phyloP scores from a whole-genome alignment of 2,329 filamentous ascomycete genomes.

The Ilyonectria robusta region DNA sequence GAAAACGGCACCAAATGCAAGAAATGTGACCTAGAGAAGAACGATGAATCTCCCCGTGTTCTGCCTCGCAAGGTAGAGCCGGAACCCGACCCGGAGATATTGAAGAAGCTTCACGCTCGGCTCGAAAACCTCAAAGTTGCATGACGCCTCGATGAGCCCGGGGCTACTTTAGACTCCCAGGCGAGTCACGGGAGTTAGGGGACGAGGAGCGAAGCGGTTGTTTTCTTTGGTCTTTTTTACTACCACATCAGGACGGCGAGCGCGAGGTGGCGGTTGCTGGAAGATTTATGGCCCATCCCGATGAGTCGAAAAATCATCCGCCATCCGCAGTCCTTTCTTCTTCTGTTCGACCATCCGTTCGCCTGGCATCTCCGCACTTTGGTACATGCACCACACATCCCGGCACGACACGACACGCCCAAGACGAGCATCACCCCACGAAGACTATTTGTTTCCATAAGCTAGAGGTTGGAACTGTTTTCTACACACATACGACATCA shows the following conservation, averaged over 20 bases:
- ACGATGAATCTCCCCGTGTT: slow-evolving; percentile 70
- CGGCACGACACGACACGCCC: slow-evolving; percentile 26
- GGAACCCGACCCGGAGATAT: slow-evolving; percentile 72
- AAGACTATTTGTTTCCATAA: slow-evolving; percentile 36
- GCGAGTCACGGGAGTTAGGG: slow-evolving; percentile 27
- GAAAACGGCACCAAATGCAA: slow-evolving; percentile 69
- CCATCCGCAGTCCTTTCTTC: slow-evolving; percentile 31
- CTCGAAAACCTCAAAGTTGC: slow-evolving; percentile 61
- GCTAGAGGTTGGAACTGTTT: slow-evolving; percentile 31
- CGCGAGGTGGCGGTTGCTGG: slow-evolving; percentile 29
- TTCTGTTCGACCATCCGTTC: slow-evolving; percentile 39
- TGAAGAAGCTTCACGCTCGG: slow-evolving; percentile 70
- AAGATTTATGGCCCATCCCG: slow-evolving; percentile 21
- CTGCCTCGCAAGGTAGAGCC: slow-evolving; percentile 73
- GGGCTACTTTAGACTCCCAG: slow-evolving; percentile 5
- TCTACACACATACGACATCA: slow-evolving; percentile 42
- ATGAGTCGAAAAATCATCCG: slow-evolving; percentile 34
- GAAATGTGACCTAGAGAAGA: slow-evolving; percentile 73
- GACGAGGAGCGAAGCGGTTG: slow-evolving; percentile 39
- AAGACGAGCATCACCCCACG: slow-evolving; percentile 26
- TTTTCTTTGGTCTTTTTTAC: slow-evolving; percentile 39
- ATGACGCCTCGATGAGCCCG: slow-evolving; percentile 32
- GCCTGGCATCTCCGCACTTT: slow-evolving; percentile 32
- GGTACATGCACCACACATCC: slow-evolving; percentile 21
- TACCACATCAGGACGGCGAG: slow-evolving; percentile 34